These are phyloP conservation scores for Phytophthora europaea DNA, from an alignment of 352 stramenopile species.

Conservation along the genomic window DNA sequence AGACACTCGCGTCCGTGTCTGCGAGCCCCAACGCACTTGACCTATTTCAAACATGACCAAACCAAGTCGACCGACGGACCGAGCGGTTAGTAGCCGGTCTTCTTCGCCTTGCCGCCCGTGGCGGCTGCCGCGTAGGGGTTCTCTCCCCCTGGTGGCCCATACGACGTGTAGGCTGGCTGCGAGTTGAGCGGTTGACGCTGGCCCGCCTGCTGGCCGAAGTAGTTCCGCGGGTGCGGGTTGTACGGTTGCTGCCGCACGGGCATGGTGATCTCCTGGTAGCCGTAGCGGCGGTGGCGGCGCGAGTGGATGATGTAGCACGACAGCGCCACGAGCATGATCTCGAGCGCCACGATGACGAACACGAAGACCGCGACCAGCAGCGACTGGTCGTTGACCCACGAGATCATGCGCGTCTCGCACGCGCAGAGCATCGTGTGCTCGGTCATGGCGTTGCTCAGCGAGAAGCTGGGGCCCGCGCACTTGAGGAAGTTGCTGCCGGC, in stretches of 20 bases:
- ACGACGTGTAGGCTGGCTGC: constrained; percentile 46
- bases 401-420: constrained; percentile 83
- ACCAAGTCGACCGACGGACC: constrained; percentile 1
- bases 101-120: constrained; percentile 37
- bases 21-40: constrained; percentile 20
- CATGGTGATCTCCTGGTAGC: constrained; percentile 91
- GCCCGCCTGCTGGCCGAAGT: constrained; percentile 53
- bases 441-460: constrained; percentile 67
- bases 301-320: constrained; percentile 90
- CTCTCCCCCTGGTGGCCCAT: constrained; percentile 36
- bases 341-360: constrained; percentile 81
- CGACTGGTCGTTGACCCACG: constrained; percentile 85
- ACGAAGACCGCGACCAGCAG: constrained; percentile 82
- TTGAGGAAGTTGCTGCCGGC: constrained; percentile 72
- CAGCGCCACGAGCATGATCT: constrained; percentile 81
- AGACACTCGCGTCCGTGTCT: not conserved
- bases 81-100: constrained; percentile 21
- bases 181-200: constrained; percentile 54
- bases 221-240: constrained; percentile 86
- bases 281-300: constrained; percentile 66
- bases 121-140: constrained; percentile 45
- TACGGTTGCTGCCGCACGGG: constrained; percentile 80
- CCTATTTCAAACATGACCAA: constrained; percentile 38
- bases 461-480: constrained; percentile 75
- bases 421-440: constrained; percentile 87